These are phyloP conservation scores for Zygosaccharomyces pseudorouxii DNA, from an alignment of 805 yeast species.

Conservation along the genomic window DNA sequence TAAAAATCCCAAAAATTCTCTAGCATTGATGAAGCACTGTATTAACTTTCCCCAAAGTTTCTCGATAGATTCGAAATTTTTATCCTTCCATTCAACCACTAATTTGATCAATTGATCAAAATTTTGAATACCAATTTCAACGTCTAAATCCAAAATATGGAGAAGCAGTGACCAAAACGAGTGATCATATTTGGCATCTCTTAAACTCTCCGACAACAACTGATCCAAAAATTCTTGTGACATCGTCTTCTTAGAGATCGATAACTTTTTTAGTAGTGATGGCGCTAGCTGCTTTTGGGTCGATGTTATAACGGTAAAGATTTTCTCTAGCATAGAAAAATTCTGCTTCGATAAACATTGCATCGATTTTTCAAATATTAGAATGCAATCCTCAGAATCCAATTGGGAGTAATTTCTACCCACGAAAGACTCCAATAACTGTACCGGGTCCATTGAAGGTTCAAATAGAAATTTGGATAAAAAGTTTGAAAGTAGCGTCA, in stretches of 20 bases:
- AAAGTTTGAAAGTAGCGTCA: conserved; percentile 5
- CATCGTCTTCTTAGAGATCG: conserved; percentile 47
- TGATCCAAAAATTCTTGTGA: conserved; percentile 47
- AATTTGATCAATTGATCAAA: conserved; percentile 22
- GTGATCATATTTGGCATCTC: conserved; percentile 3
- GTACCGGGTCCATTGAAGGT: conserved; percentile 13
- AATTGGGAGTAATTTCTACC: conserved; percentile 10
- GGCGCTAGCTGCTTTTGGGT: conserved; percentile 41
- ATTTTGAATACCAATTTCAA: conserved; percentile 51
- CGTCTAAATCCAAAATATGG: conserved; percentile 48
- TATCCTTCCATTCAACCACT: conserved; percentile 11
- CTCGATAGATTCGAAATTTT: conserved; percentile 5
- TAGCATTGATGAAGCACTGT: conserved; percentile 48
- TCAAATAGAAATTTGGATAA: conserved; percentile 15
- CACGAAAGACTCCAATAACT: conserved; percentile 22
- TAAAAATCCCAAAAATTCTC: conserved; percentile 52
- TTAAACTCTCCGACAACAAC: conserved; percentile 18
- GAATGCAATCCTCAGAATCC: conserved; percentile 9
- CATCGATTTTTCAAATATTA: conserved; percentile 23
- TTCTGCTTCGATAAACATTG: conserved; percentile 22
- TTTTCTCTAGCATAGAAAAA: conserved; percentile 40
- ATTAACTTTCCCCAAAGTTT: conserved; percentile 36
- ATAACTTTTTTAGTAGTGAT: conserved; percentile 43
- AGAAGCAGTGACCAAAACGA: conserved; percentile 45
- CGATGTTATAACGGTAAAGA: conserved; percentile 42